Conservation (phyloP, 2,329 filamentous ascomycete species). For the Penicillium sp. region DNA sequence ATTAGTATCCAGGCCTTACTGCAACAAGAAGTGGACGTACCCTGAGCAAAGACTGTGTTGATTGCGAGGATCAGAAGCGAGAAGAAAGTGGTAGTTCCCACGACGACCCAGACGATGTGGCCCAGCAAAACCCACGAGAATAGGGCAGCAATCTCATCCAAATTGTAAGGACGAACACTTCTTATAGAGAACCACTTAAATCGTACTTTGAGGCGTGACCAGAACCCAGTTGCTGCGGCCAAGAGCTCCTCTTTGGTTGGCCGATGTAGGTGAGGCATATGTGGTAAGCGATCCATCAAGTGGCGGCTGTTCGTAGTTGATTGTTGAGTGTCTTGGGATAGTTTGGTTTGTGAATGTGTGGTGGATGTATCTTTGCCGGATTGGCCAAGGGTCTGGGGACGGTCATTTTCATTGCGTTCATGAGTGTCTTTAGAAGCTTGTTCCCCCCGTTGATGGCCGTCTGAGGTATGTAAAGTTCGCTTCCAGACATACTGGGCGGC, state of each 20-base stretch:
- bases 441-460: conserved; percentile 14
- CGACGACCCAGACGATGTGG: conserved; percentile 88
- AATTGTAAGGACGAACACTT: conserved; percentile 86
- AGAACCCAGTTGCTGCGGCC: conserved; percentile 83
- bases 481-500: conserved; percentile 26
- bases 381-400: conserved; percentile 2
- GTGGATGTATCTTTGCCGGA: conserved; percentile 5
- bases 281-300: conserved; percentile 54
- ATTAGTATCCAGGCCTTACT: conserved; percentile 8
- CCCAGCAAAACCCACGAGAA: conserved; percentile 91
- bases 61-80: conserved; percentile 81
- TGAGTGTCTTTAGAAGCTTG: conserved; percentile 12
- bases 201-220: conserved; percentile 76
- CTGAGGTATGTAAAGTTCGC: conserved; percentile 27
- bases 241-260: conserved; percentile 90
- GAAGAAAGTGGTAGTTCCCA: conserved; percentile 95
- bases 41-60: conserved; percentile 93
- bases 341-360: conserved; percentile 14
- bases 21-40: conserved; percentile 39
- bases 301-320: conserved; percentile 27
- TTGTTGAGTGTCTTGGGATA: conserved; percentile 19
- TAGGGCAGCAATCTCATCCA: conserved; percentile 91
- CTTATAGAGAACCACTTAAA: conserved; percentile 98
- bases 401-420: conserved; percentile 13
- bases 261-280: conserved; percentile 67